Base-by-base conservation (phyloP, 805 yeast genomes). In the Saccharomycopsis fibuligera region DNA sequence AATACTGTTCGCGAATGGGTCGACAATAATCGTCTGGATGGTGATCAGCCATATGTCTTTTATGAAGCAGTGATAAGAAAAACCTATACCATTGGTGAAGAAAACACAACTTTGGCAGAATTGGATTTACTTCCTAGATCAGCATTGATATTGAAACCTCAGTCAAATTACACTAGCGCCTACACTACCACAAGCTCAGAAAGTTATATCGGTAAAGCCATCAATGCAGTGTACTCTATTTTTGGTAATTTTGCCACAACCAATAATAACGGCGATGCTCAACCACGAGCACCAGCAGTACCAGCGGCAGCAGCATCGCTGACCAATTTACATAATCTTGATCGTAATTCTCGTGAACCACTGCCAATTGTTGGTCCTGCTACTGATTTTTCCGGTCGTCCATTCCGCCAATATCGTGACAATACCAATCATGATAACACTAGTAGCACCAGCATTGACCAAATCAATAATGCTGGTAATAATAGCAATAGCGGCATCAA, bases 81-180 rank as follows among this genome's bases (percentile, higher is more conserved):
- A 4, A 75, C 83, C 0, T 88, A 83, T 52, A 66, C 79, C 2
- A 74, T 72, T 3, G 74, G 78, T 0, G 84, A 83, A 44, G 91
- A 88, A 56, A 70, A 72, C 48, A 65, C 65, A 50, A 65, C 79
- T 2, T 66, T 89, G 35, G 61, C 60, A 23, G 73, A 69, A 3
- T 67, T 89, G 47, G 79, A 78, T 21, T 66, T 89, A 45, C 72
- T 76, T 14, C 90, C 91, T 2, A 70, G 95, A 49, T 81, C 95
- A 9, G 86, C 84, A 0, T 63, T 89, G 42, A 80, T 86, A 22
- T 67, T 89, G 54, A 84, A 85, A 59, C 90, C 93, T 0, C 67
- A 72, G 27, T 59, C 59, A 22, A 60, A 61, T 24, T 61, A 57
- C 35, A 17, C 61, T n/a, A 46, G 59, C 50, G 63, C 69, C 43